Evolutionary conservation across 345 rosid genomes (phyloP), one percentile per base, ranked within the genome.

Genomic region (Citrus mangshanensis): DNA sequence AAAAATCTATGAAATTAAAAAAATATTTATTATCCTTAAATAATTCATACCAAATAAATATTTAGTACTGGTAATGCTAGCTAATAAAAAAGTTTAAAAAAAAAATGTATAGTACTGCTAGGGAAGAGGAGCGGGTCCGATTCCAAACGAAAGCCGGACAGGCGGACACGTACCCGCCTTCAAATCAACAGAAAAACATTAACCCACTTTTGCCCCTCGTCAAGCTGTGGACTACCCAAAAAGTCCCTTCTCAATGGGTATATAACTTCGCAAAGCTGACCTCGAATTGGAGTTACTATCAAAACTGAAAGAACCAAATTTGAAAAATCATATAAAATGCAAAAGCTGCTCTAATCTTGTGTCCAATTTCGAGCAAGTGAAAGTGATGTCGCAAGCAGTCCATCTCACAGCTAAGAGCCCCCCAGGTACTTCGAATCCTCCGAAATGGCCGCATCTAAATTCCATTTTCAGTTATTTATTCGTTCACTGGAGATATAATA

Each of bases 331-430:
- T 6, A 35, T 3, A 73, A 60, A 73, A 73, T 34, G 51, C 82
- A 56, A 37, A 70, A 10, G 28, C 74, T 46, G 42, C 58, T 55
- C 24, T 83, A 38, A 10, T 54, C 2, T 54, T 54, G 58, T 5
- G 19, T 54, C 6, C 21, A 54, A 5, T n/a, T 10, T 22, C 9
- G 22, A 58, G 22, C 13, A 27, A 71, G 72, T 22, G 6, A 2
- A 18, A 59, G 58, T 61, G 62, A 86, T 86, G 87, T 75, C 81
- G 63, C 84, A 80, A 63, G 63, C 89, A 14, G 69, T 72, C 56
- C 82, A 82, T 82, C 81, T 80, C 64, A 7, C 78, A 27, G 49
- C 85, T 25, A 78, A 78, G 16, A 82, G 59, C 51, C 24, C 80
- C 32, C 78, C 84, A 59, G 89, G 89, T 84, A 54, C 66, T 67